Evolutionary conservation across 2,329 filamentous ascomycete genomes (phyloP), one percentile per base, ranked within the genome.

Genomic region (Colletotrichum tamarilloi): DNA sequence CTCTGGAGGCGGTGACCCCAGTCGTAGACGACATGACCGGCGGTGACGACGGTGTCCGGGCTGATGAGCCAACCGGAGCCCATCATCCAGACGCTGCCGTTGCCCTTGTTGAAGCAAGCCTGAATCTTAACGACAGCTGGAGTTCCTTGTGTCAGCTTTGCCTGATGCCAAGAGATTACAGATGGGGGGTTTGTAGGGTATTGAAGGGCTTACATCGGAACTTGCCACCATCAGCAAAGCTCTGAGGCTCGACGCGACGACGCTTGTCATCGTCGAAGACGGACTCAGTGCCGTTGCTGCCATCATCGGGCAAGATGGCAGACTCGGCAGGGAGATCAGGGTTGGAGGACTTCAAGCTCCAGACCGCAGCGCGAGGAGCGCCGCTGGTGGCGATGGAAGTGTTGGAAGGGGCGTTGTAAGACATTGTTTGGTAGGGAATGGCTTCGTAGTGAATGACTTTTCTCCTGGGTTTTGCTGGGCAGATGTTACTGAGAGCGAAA

Each of bases 1-100:
- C 75, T 64, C 1, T 75, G 75, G 1, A 79, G 56, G 5, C 75
- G 72, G 19, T 76, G 75, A 19, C 62, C 78, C 19, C 71, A 76
- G 32, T 80, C 76, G 28, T 75, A 80, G 28, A 76, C 74, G n/a
- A 77, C 56, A 26, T 78, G 76, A 4, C 76, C 77, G 4, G 74
- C 77, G 0, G 77, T 77, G 32, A 78, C 76, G 22, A 78, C 53
- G 0, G 77, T 24, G 7, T 78, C 75, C 3, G 71, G 71, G 9
- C 69, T 70, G 32, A 78, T 75, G 7, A 78, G 76, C 76, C 73
- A 78, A 4, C 77, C 76, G 4, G 68, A 74, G 12, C 77, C 77
- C 67, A 78, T 78, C 59, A 76, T 74, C 77, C 76, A 78, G 8
- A 55, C 53, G 3, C 28, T 19, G 26, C 35, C 26, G 1, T 60